These are phyloP conservation scores for Pulveroboletus ravenelii DNA, from an alignment of 768 basidiomycete genomes.

Conservation along the genomic window DNA sequence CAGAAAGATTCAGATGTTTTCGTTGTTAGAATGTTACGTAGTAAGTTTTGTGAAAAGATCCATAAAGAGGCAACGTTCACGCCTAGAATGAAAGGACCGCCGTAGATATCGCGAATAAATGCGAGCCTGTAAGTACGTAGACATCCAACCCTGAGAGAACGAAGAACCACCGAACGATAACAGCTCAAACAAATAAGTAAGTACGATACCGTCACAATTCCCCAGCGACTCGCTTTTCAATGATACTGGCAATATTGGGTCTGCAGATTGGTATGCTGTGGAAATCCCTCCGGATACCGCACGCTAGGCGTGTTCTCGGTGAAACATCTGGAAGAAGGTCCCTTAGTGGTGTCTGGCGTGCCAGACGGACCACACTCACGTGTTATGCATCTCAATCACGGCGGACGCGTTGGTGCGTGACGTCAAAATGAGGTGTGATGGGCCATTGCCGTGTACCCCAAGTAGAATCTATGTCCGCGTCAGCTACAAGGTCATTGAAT, in stretches of 20 bases:
- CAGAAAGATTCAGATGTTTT: neutral
- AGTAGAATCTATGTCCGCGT: constrained; percentile 50
- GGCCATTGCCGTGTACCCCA: constrained; percentile 76
- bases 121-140: neutral
- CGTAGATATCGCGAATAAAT: neutral
- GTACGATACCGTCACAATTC: constrained; percentile 5
- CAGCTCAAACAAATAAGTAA: neutral
- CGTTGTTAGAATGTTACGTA: no score
- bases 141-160: neutral
- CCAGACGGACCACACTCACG: constrained; percentile 36
- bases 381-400: constrained; percentile 82
- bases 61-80: neutral
- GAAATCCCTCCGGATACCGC: constrained; percentile 81
- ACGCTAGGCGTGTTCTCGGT: constrained; percentile 43
- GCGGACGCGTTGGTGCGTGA: constrained; percentile 67
- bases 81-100: neutral
- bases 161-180: neutral
- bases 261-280: constrained; percentile 71
- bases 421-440: constrained; percentile 86
- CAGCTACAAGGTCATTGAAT: neutral
- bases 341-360: neutral
- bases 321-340: constrained; percentile 15
- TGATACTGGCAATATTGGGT: constrained; percentile 56
- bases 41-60: neutral
- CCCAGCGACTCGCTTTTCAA: constrained; percentile 60